Base-by-base conservation (phyloP, 2,329 filamentous ascomycete genomes). In the Diaporthe eres region DNA sequence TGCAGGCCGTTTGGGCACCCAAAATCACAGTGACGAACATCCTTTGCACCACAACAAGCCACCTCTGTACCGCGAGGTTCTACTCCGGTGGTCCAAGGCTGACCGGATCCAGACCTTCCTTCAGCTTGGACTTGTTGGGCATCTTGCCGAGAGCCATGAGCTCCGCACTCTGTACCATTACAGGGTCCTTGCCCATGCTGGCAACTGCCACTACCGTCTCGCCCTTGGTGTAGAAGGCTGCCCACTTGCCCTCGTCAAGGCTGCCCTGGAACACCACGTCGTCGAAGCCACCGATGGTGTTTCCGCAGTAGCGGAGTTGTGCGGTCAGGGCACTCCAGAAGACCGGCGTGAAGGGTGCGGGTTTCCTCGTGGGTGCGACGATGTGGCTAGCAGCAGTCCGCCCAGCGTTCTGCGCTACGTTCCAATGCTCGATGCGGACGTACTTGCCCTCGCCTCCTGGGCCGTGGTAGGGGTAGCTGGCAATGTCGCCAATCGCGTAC, bases 351-450 rank as follows among this genome's bases (percentile, higher is more conserved):
- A 98, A 98, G 3, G 91, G 88, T 80, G 94, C 92, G 0, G 92
- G 88, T 77, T 89, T 88, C 61, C 88, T 83, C 10, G 88, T 85
- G 0, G 93, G 90, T 80, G 93, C 88, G 79, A 92, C 90, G 81
- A 99, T 98, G 80, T 94, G 91, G 71, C 88, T 88, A 2, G 95
- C 97, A 1, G 94, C 96, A 34, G 90, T 89, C 58, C 96, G 94
- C 3, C 97, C 97, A 2, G 94, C 89, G 81, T 98, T 98, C 82
- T 98, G 97, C 6, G 97, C 97, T 3, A 99, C 97, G 85, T 98
- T 96, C 97, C 97, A 99, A 84, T 99, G 97, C 88, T 99, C 97
- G 82, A 98, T 98, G 78, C 97, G 93, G 0, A 94, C 91, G 25
- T 90, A 89, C 60, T 88, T 89, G 77, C 94, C 95, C 22, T 93